These are phyloP conservation scores for Fusarium incarnatum DNA, from an alignment of 2,329 filamentous ascomycete genomes.

Conservation along the genomic window DNA sequence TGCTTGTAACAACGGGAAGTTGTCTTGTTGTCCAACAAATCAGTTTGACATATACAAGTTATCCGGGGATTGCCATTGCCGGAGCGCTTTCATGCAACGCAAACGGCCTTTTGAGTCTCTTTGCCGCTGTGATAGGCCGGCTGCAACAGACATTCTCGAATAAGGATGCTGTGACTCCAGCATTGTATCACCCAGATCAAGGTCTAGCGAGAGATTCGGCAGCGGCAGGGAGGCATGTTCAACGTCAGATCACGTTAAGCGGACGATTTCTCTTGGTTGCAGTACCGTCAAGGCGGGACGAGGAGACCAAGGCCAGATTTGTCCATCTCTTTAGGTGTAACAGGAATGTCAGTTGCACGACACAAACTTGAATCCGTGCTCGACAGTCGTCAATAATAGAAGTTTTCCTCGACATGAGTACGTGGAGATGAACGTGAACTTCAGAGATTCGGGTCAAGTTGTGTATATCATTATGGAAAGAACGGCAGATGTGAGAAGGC, in stretches of 20 bases:
- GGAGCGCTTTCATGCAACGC: conserved; percentile 28
- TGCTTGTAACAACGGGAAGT: background rate
- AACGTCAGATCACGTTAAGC: background rate
- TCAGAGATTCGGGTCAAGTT: background rate
- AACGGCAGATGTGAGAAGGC: background rate
- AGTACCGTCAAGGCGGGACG: background rate
- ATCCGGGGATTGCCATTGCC: conserved; percentile 28
- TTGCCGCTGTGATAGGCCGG: conserved; percentile 18
- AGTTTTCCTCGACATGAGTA: background rate
- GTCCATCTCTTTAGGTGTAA: background rate
- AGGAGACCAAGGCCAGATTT: background rate
- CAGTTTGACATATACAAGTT: conserved; percentile 14
- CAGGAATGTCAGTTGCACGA: background rate
- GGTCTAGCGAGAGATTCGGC: conserved; percentile 39
- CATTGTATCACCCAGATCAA: conserved; percentile 29
- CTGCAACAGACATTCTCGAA: conserved; percentile 26
- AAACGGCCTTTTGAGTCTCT: conserved; percentile 33
- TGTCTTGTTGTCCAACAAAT: conserved; percentile 14
- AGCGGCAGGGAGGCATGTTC: background rate
- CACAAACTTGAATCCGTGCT: conserved; percentile 4
- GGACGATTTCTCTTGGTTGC: background rate
- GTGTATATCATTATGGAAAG: background rate
- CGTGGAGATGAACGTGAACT: background rate
- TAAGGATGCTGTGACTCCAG: conserved; percentile 21
- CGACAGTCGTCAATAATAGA: background rate